These are phyloP conservation scores for Mycena galopus DNA, from an alignment of 768 basidiomycete genomes.

Conservation along the genomic window DNA sequence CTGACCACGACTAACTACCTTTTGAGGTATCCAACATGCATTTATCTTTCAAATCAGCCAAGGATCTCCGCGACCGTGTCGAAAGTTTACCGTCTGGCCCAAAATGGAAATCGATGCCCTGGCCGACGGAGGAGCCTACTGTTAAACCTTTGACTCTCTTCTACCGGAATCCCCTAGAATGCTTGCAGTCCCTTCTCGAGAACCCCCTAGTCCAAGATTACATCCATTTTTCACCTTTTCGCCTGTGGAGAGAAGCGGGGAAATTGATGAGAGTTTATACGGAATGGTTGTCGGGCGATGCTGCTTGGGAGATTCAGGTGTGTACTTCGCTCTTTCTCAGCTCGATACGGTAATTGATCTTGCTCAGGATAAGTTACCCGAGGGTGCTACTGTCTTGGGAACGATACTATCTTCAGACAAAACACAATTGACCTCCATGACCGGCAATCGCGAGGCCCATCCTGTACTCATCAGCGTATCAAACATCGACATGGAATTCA, in stretches of 20 bases:
- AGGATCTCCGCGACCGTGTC: no score
- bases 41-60: no score
- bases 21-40: no score
- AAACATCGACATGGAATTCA: conserved; percentile 47
- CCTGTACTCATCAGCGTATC: conserved; percentile 47
- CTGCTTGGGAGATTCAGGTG: conserved; percentile 37
- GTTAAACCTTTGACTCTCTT: conserved; percentile 43
- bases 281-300: conserved; percentile 15
- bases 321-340: conserved; percentile 16
- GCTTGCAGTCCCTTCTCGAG: conserved; percentile 43
- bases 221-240: conserved; percentile 33
- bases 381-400: conserved; percentile 43
- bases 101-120: neutral
- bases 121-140: conserved; percentile 14
- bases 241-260: neutral
- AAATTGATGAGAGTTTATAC: neutral
- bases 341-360: no score
- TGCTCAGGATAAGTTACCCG: no score
- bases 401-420: conserved; percentile 47
- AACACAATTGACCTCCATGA: no score
- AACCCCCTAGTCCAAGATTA: conserved; percentile 41
- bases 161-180: conserved; percentile 46
- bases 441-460: conserved; percentile 47
- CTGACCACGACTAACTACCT: no score
- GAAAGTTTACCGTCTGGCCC: no score